A percentile compares a stretch with the other conserved stretches of the same genome.
Evolutionary conservation across 768 basidiomycete genomes (phyloP).

Genomic region (Serendipita indica): DNA sequence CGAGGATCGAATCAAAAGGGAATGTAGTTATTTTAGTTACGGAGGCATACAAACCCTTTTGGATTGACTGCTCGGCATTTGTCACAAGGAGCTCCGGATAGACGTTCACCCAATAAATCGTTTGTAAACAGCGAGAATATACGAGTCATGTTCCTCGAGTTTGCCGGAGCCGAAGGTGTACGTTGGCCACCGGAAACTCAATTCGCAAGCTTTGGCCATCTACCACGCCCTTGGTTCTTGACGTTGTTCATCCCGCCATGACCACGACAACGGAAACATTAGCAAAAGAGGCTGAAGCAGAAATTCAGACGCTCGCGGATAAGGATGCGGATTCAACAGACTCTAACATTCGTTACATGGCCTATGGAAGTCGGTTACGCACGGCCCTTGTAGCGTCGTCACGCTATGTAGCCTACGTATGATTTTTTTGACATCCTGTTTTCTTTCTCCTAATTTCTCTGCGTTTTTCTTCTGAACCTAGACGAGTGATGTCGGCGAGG

Average conservation of each 20-base stretch:
- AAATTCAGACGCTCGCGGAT: constrained; percentile 40
- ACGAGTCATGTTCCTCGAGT: no score
- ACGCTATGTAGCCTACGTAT: constrained; percentile 66
- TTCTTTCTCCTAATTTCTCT: neutral
- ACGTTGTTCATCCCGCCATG: neutral
- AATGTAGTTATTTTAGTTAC: no score
- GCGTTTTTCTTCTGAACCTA: constrained; percentile 18
- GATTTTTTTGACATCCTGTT: constrained; percentile 19
- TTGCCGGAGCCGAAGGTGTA: no score
- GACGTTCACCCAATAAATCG: no score
- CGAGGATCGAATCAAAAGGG: no score
- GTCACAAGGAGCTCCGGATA: no score
- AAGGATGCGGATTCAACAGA: constrained; percentile 50
- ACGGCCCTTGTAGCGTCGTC: constrained; percentile 56
- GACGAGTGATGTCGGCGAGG: constrained; percentile 75
- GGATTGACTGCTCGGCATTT: no score
- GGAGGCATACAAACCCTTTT: no score
- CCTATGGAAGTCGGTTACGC: constrained; percentile 62
- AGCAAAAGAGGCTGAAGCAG: constrained; percentile 28
- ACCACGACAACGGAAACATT: constrained; percentile 13
- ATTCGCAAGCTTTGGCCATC: no score
- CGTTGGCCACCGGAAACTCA: no score
- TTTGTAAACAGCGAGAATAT: no score
- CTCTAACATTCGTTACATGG: constrained; percentile 54
- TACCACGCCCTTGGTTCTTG: no score